Conservation (phyloP, 148 eudicot species). For the Camellia japonica region DNA sequence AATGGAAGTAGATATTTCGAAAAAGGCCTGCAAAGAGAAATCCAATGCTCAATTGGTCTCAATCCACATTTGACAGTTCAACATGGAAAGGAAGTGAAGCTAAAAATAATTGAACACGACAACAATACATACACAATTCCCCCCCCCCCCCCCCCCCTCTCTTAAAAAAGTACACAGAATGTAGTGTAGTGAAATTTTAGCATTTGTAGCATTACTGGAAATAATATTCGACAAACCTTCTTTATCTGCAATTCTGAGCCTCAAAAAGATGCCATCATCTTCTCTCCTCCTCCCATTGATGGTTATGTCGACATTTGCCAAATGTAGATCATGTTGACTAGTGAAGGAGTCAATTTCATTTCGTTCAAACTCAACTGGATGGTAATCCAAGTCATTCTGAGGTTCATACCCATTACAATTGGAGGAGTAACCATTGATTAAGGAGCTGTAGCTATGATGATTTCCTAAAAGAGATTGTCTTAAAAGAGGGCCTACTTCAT, state of each 20-base stretch:
- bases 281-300: constrained; percentile 62
- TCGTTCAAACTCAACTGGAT: constrained; percentile 34
- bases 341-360: constrained; percentile 43
- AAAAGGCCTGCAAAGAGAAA: constrained; percentile 53
- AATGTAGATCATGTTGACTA: constrained; percentile 40
- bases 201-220: background rate
- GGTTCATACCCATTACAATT: constrained; percentile 39
- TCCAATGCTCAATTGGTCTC: background rate
- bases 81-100: background rate
- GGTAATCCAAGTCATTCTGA: constrained; percentile 33
- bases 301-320: constrained; percentile 36
- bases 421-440: constrained; percentile 27
- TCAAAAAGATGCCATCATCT: constrained; percentile 57
- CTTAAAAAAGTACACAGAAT: background rate
- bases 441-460: constrained; percentile 25
- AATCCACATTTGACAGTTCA: background rate
- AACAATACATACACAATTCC: no score
- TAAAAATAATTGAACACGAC: no score
- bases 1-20: constrained; percentile 79
- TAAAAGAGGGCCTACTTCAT: constrained; percentile 27
- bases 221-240: constrained; percentile 41
- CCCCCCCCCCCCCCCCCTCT: no score
- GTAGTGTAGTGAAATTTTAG: no score
- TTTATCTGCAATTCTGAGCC: constrained; percentile 63
- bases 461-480: constrained; percentile 27